These are phyloP conservation scores for Scheffersomyces titani DNA, from an alignment of 1,139 yeast species.

Conservation along the genomic window DNA sequence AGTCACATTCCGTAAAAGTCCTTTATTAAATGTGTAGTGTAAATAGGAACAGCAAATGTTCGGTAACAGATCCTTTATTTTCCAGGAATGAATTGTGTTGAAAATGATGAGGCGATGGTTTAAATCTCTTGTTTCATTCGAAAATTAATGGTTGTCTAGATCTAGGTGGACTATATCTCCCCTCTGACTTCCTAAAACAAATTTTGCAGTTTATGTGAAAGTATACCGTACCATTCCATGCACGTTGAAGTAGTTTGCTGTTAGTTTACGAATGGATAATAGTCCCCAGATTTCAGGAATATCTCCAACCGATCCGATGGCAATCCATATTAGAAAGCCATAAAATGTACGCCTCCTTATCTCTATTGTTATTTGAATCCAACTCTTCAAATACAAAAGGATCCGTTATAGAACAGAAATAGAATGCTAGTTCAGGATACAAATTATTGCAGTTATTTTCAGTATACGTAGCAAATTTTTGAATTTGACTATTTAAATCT, in stretches of 20 bases:
- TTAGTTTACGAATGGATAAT: neutral
- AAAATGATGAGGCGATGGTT: neutral
- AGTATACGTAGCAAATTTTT: neutral
- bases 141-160: neutral
- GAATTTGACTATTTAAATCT: neutral
- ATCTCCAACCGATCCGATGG: neutral
- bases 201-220: neutral
- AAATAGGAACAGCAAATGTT: neutral
- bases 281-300: neutral
- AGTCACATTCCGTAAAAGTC: neutral
- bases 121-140: neutral
- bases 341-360: neutral
- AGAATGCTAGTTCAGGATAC: no score
- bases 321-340: neutral
- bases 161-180: neutral
- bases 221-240: neutral
- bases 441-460: neutral
- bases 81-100: neutral
- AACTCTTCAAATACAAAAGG: neutral
- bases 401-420: neutral
- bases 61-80: neutral
- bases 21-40: neutral
- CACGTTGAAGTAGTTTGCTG: neutral
- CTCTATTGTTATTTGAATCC: neutral
- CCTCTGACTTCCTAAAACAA: neutral